Conservation (phyloP, 192 early-diverging fungal species). For the Umbelopsis ramanniana region DNA sequence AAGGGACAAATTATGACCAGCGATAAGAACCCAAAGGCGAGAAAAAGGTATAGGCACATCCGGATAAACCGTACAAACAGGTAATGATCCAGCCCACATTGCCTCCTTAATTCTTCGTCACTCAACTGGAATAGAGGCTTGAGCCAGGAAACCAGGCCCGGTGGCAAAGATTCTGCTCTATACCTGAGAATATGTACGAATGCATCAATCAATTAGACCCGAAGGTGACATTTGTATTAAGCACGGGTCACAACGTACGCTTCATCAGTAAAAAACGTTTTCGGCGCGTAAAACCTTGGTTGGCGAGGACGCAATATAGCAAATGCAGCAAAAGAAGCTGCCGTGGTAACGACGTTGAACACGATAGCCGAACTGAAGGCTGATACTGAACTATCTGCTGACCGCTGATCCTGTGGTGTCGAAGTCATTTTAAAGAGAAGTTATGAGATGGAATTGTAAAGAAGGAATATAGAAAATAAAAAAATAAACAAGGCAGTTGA, state of each 20-base stretch:
- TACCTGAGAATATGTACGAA: constrained; percentile 33
- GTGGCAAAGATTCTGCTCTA: constrained; percentile 50
- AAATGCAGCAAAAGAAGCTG: constrained; percentile 59
- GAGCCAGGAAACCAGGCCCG: constrained; percentile 61
- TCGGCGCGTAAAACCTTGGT: constrained; percentile 68
- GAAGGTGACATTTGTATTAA: not conserved
- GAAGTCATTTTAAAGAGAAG: not conserved
- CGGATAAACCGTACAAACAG: constrained; percentile 72
- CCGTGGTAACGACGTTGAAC: constrained; percentile 59
- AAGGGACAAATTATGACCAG: constrained; percentile 65
- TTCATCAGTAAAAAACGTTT: constrained; percentile 60
- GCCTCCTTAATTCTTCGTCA: constrained; percentile 55
- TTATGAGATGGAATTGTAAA: too few relatives aligned
- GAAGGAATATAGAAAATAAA: not conserved
- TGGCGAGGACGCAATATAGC: constrained; percentile 64
- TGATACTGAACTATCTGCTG: constrained; percentile 46
- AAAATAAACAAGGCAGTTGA: not conserved
- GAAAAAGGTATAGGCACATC: constrained; percentile 61
- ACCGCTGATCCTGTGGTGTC: not conserved
- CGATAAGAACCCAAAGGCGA: constrained; percentile 52
- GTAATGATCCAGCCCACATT: constrained; percentile 70
- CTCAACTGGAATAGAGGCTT: constrained; percentile 50
- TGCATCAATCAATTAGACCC: not conserved
- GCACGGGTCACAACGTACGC: constrained; percentile 32
- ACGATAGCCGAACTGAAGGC: constrained; percentile 64